A percentile compares a stretch with the other conserved stretches of the same genome.
Conservation (phyloP, 176 grass and related monocot species). For the Rhynchospora tenuis region DNA sequence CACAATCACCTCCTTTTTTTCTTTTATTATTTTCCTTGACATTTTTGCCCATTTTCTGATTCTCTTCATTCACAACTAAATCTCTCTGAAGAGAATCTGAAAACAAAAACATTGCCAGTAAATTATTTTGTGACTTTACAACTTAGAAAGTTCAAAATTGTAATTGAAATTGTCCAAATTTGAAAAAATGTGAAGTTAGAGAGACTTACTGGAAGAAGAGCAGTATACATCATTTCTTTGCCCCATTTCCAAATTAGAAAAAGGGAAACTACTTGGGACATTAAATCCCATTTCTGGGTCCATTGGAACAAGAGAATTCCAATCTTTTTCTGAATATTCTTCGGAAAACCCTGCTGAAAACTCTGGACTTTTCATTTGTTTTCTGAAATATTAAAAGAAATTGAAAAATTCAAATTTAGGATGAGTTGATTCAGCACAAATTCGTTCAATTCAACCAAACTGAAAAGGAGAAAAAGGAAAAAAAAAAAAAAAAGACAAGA, state of each 20-base stretch:
- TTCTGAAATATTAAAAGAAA: constrained; percentile 8
- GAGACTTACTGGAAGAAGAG: constrained; percentile 39
- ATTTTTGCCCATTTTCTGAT: constrained; percentile 31
- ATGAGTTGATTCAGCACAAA: background rate
- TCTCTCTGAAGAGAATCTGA: constrained; percentile 44
- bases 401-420: background rate
- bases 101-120: constrained; percentile 8
- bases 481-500: background rate
- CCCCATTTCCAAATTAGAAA: constrained; percentile 38
- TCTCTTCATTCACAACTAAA: constrained; percentile 37
- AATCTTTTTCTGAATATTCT: constrained; percentile 44
- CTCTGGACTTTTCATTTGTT: constrained; percentile 10
- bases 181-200: background rate
- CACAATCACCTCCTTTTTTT: constrained; percentile 32
- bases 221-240: constrained; percentile 32
- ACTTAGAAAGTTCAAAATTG: background rate
- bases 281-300: constrained; percentile 60
- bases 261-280: constrained; percentile 42
- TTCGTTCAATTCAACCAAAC: background rate
- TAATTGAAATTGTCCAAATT: background rate
- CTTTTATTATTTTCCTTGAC: constrained; percentile 52
- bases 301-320: constrained; percentile 46
- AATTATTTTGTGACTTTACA: background rate
- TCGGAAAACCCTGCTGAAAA: constrained; percentile 37
- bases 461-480: background rate